Evolutionary conservation across 2,329 filamentous ascomycete genomes (phyloP), one percentile per base, ranked within the genome.

Genomic region (Alternaria arborescens): DNA sequence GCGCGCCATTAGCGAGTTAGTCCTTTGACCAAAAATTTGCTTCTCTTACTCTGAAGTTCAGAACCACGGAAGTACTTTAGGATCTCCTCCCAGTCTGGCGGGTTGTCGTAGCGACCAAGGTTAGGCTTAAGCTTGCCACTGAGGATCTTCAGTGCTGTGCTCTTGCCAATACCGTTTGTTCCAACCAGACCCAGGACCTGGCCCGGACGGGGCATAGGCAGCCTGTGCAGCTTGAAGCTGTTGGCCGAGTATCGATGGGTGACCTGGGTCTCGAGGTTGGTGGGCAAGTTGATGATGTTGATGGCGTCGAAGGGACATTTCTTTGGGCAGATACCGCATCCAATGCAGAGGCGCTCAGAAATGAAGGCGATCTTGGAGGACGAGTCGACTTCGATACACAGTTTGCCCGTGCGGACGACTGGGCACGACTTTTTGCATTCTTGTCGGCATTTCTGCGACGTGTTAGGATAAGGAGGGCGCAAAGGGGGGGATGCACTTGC

Each of bases 101-200:
- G 94, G 81, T 98, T 96, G 70, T 98, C 94, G 79, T 91, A 97
- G 77, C 91, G 88, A 69, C 96, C 95, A 82, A 99, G 81, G 81
- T 99, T 99, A 61, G 95, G 95, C 88, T 99, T 99, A 75, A 99
- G 86, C 84, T 98, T 99, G 78, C 95, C 95, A 76, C 93, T 97
- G 74, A 99, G 89, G 79, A 99, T 97, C 86, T 99, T 99, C 80
- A 99, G 84, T 8, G 95, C 96, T n/a, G 95, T 99, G 84, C 93
- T 97, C 88, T 99, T 99, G 82, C 95, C 95, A 75, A 98, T 99
- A 93, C 96, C 95, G 88, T 99, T 99, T 73, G 95, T 98, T 80
- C 95, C 96, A 44, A 99, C 96, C 53, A 99, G 87, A 84, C 95
- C 95, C 59, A 99, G 83, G 30, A 99, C 96, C 78, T 98, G 93